Percentiles rank a stretch among this genome's conserved stretches.
These are phyloP conservation scores for Elaeagnus macrophylla DNA, from an alignment of 306 rosid species.

Conservation along the genomic window DNA sequence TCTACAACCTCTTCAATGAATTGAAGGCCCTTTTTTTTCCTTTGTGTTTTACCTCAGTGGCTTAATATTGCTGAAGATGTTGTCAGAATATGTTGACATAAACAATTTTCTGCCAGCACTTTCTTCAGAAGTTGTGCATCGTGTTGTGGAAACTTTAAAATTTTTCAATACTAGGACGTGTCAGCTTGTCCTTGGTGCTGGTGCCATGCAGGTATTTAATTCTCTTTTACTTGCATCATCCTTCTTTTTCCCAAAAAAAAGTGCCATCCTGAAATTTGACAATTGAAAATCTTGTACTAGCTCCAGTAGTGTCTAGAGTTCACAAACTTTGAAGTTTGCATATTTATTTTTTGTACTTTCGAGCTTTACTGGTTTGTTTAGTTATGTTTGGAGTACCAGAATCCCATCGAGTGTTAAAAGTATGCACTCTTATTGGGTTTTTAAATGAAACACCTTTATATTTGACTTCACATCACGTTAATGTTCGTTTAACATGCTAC, in stretches of 20 bases:
- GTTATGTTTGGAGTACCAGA: not conserved
- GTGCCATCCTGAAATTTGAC: not conserved
- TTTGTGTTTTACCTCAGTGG: conserved; percentile 52
- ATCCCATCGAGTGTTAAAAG: not conserved
- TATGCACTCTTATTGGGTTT: too few species aligned
- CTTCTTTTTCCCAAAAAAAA: conserved; percentile 4
- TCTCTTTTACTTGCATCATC: too few species aligned
- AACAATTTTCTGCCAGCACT: conserved; percentile 67
- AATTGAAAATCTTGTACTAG: not conserved
- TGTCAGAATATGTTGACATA: conserved; percentile 92
- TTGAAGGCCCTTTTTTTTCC: conserved; percentile 8
- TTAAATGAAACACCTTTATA: too few species aligned
- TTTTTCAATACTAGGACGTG: conserved; percentile 96
- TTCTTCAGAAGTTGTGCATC: conserved; percentile 92
- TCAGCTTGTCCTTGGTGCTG: conserved; percentile 99
- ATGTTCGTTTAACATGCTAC: too few species aligned
- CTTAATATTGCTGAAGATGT: conserved; percentile 88
- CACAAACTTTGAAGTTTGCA: not conserved
- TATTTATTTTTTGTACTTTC: not conserved
- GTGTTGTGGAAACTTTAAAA: conserved; percentile 86
- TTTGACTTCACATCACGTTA: too few species aligned
- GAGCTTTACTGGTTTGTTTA: conserved; percentile 9
- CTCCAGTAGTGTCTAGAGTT: conserved; percentile 1
- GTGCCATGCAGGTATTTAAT: conserved; percentile 93
- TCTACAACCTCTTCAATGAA: not conserved